A percentile compares a stretch with the other conserved stretches of the same genome.
Conservation (phyloP, 129 eudicot species). For the Arctium minus region DNA sequence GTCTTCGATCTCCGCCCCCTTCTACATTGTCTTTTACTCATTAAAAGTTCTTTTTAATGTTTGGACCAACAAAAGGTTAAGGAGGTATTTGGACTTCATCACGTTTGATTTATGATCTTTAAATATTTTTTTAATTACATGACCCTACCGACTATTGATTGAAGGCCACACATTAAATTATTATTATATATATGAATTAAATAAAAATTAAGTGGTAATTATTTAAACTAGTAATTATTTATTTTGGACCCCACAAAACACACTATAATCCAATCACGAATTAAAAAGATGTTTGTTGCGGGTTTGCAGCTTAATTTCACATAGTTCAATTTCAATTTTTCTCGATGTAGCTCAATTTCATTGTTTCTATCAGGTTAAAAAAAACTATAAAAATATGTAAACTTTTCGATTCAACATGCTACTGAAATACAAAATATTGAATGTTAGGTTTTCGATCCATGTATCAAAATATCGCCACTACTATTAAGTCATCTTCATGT, state of each 20-base stretch:
- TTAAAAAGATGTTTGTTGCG: neutral
- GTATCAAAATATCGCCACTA: too few relatives aligned
- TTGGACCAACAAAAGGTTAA: neutral
- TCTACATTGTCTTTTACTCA: neutral
- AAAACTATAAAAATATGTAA: neutral
- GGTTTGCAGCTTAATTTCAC: neutral
- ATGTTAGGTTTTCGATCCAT: too few relatives aligned
- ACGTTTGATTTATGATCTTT: neutral
- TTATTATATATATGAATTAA: neutral
- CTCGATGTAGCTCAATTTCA: neutral
- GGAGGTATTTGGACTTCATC: neutral
- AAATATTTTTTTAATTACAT: neutral
- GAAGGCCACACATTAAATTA: neutral
- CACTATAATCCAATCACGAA: neutral
- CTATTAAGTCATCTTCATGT: neutral
- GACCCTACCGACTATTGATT: neutral
- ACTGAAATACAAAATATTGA: neutral
- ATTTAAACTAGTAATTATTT: neutral
- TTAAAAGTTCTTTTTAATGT: neutral
- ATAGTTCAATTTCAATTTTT: neutral
- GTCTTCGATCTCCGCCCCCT: neutral
- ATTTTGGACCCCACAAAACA: neutral
- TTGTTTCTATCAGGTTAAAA: neutral
- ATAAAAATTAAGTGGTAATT: neutral
- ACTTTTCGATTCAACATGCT: neutral